phyloP scores from a whole-genome alignment of 2,329 filamentous ascomycete genomes.

The Diplodia sapinea region DNA sequence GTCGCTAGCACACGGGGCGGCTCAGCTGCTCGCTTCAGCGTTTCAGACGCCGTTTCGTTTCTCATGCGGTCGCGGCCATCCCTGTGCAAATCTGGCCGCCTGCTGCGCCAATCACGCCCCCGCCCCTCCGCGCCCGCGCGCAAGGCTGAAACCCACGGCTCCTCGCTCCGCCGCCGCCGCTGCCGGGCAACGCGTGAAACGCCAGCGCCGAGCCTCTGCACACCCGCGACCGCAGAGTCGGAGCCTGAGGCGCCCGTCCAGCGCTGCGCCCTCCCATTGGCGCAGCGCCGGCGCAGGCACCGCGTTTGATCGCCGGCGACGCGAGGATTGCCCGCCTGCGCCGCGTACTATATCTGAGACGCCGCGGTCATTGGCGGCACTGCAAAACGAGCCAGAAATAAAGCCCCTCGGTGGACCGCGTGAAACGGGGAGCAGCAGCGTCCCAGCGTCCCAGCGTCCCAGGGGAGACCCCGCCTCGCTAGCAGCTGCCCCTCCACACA shows the following conservation, averaged over 20 bases:
- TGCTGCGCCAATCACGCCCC: not conserved
- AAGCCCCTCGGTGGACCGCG: not conserved
- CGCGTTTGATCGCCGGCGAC: slow-evolving; percentile 22
- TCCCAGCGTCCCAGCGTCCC: too few relatives aligned
- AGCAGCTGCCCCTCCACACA: not conserved
- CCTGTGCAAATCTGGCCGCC: slow-evolving; percentile 17
- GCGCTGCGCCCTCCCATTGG: not conserved
- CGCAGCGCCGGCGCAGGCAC: not conserved
- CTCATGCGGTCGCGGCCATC: slow-evolving; percentile 14
- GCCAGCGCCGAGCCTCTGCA: slow-evolving; percentile 1
- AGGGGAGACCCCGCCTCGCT: not conserved
- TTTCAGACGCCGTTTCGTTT: slow-evolving; percentile 29
- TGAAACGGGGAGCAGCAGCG: not conserved
- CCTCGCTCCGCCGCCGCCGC: not conserved
- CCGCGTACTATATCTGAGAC: slow-evolving; percentile 17
- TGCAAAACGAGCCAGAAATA: slow-evolving; percentile 1
- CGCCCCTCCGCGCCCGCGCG: not conserved
- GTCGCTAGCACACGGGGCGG: not conserved
- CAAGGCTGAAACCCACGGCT: slow-evolving; percentile 14
- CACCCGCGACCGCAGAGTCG: not conserved
- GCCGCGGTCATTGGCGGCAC: not conserved
- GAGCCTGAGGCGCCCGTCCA: not conserved
- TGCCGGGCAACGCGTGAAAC: slow-evolving; percentile 11
- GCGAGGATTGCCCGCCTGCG: slow-evolving; percentile 2
- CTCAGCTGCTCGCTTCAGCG: slow-evolving; percentile 23